Base-by-base conservation (phyloP, 371 early-diverging fungal genomes). In the Mucor velutinosus region DNA sequence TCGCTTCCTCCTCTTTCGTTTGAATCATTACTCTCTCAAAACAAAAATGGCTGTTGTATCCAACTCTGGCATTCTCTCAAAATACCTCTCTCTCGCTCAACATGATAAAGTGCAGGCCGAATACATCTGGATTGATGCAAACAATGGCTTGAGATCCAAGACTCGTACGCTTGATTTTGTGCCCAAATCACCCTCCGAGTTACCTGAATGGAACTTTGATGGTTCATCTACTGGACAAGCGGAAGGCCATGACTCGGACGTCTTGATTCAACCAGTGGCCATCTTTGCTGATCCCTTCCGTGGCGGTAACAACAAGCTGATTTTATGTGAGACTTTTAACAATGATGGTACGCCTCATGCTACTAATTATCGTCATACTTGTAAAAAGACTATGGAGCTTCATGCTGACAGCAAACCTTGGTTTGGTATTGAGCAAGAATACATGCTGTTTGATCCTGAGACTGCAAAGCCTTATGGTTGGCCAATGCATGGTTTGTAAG, bases 351-450 rank as follows among this genome's bases (percentile, higher is more conserved):
- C 84, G 47, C 86, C 86, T 58, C 83, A 87, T 72, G 53, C 66
- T 21, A 85, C 84, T 58, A 87, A 87, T 71, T 71, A 76, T 64
- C 87, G 88, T 47, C 69, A 76, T 64, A 35, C 71, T 5, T 78
- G 80, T 55, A 66, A 66, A 37, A 74, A 83, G 51, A 63, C 78
- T 5, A 83, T 88, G 83, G 74, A 74, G 7, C 63, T 73, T 30
- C 72, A 80, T 68, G 77, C 80, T 37, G 78, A 77, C 55, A 25
- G 66, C 25, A 70, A 82, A 29, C 84, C 88, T 37, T 87, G 88
- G 88, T 87, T 87, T 66, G 88, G 88, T 61, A 81, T 87, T 67
- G 87, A 87, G 43, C 69, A 86, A 71, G 86, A 86, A 65, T 87
- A 87, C 64, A 81, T 84, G 64, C 63, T 87, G 56, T 75, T 87